Conservation (phyloP, 169 alveolate genomes). For the Plasmodium ovale region DNA sequence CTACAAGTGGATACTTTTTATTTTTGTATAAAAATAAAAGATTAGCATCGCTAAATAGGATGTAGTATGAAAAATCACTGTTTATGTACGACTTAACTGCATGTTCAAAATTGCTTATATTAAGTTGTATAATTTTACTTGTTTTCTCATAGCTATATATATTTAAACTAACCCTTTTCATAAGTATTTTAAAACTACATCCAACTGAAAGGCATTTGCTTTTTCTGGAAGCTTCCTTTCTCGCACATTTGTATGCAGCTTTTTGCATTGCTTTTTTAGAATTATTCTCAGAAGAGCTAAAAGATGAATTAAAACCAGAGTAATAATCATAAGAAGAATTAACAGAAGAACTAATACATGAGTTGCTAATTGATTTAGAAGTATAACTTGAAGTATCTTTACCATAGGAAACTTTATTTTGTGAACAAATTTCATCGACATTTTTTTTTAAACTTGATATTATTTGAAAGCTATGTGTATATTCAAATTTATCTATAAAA, state of each 20-base stretch:
- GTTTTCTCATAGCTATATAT: conserved; percentile 8
- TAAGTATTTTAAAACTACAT: not conserved
- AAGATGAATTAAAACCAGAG: not conserved
- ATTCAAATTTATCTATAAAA: conserved; percentile 59
- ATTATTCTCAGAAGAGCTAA: not conserved
- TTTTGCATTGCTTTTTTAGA: not conserved
- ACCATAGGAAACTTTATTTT: not conserved
- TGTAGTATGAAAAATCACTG: conserved; percentile 32
- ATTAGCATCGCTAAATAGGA: conserved; percentile 15
- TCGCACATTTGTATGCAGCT: not conserved
- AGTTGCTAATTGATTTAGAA: not conserved
- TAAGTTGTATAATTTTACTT: conserved; percentile 20
- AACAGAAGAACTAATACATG: not conserved
- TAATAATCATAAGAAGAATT: not conserved
- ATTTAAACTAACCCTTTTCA: conserved; percentile 2
- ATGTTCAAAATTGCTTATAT: conserved; percentile 4
- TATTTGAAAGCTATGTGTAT: conserved; percentile 55
- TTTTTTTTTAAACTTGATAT: conserved; percentile 36
- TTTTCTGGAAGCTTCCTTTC: not conserved
- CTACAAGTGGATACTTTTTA: conserved; percentile 44
- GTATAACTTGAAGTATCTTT: not conserved
- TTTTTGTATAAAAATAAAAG: conserved; percentile 20
- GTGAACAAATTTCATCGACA: not conserved
- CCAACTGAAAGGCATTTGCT: conserved; percentile 1
- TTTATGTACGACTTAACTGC: conserved; percentile 27